Base-by-base conservation (phyloP, 1,284 basidiomycete genomes). In the Tilletia walkeri region DNA sequence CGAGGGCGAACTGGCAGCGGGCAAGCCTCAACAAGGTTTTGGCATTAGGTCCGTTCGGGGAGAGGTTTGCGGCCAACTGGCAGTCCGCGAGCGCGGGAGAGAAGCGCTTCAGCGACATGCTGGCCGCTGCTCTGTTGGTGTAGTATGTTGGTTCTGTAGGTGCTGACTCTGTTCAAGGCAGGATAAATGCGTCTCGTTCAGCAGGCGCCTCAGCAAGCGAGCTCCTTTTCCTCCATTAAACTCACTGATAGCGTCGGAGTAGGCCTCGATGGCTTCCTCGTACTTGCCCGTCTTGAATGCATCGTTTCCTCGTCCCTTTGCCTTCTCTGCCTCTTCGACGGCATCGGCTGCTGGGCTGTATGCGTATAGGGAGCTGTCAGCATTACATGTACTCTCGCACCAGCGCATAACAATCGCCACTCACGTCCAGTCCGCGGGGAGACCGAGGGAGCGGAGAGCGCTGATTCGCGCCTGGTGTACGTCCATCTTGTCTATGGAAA, bases 121-220 rank as follows among this genome's bases (percentile, higher is more conserved):
- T 89, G 3, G 92, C 90, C 2, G 93, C 93, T 0, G 92, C 92
- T 54, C 93, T 89, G 84, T 95, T 95, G 16, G 91, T 91, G 72
- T 90, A 86, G 80, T 91, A 93, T 0, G 90, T 87, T 1, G 92
- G 89, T 79, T 93, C 90, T 3, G 86, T 80, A 0, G 90, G 86
- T 72, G 89, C 89, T 70, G 90, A 84, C 71, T 89, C 89, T 90
- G 81, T 67, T 41, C 4, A 63, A 3, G 73, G 30, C 20, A 45
- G 36, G 47, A 30, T 68, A 47, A 12, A 36, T 47, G 6, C 18
- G 54, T 45, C 14, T 14, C 41, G 6, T 7, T 45, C 41, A 45
- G 41, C 41, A 45, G 14, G 41, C 41, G 41, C 14, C 41, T 30
- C 24, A 30, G 24, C 24, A 30, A 30, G 24, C 24, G 24, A 30